Percentiles rank a stretch among this genome's conserved stretches.
phyloP scores from a whole-genome alignment of 345 rosid species.

The Lepidium aucheri region DNA sequence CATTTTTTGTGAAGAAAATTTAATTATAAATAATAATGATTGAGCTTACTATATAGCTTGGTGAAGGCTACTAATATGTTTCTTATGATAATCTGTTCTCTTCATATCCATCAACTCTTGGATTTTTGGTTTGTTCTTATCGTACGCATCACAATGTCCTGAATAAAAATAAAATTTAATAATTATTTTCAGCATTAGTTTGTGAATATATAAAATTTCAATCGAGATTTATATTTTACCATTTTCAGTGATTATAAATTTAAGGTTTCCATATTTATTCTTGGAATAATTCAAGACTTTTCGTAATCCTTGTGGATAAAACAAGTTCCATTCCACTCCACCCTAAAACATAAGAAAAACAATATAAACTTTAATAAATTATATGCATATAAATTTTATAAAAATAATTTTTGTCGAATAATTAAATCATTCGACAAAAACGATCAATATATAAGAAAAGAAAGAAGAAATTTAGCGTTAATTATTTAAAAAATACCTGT shows the following conservation, averaged over 20 bases:
- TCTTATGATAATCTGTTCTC: constrained; percentile 22
- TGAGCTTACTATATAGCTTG: constrained; percentile 16
- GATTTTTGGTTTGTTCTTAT: constrained; percentile 10
- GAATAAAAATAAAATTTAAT: neutral
- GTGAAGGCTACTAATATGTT: constrained; percentile 13
- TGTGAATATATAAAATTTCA: neutral
- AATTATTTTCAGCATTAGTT: neutral
- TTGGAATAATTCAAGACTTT: constrained; percentile 30
- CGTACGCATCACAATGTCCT: constrained; percentile 23
- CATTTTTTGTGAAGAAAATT: neutral
- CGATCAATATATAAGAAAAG: neutral
- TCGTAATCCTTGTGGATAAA: constrained; percentile 36
- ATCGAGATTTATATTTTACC: constrained; percentile 32
- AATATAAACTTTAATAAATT: neutral
- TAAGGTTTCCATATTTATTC: constrained; percentile 26
- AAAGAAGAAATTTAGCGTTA: neutral
- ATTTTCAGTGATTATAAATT: constrained; percentile 44
- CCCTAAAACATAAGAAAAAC: constrained; percentile 18
- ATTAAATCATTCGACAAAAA: no score
- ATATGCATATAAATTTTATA: no score
- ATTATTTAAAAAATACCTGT: neutral
- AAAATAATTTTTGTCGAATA: no score
- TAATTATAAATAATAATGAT: neutral
- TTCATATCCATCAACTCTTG: constrained; percentile 19
- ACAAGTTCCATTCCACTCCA: constrained; percentile 23